phyloP scores from a whole-genome alignment of 148 eudicot genomes.

The Persicaria maculosa region DNA sequence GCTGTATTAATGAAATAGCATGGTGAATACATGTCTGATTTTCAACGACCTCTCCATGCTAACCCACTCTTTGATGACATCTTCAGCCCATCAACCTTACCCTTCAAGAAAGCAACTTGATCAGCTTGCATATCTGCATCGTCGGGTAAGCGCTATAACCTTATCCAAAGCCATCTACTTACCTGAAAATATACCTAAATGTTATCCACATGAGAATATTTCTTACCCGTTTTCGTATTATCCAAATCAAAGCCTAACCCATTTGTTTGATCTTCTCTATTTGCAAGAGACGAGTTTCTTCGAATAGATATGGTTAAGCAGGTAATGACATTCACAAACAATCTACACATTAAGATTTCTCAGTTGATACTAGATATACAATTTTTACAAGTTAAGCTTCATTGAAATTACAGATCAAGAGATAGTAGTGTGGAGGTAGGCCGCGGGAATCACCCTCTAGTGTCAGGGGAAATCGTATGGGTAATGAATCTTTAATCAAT shows the following conservation, averaged over 20 bases:
- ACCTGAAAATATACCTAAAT: no score
- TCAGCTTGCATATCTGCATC: background rate
- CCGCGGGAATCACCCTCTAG: no score
- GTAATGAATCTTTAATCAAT: no score
- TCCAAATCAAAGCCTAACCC: background rate
- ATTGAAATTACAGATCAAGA: no score
- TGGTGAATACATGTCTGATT: background rate
- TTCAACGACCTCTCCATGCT: conserved; percentile 8
- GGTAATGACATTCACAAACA: no score
- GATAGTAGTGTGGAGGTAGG: no score
- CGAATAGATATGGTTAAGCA: no score
- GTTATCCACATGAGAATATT: background rate
- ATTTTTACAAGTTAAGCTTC: no score
- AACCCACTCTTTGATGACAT: conserved; percentile 6
- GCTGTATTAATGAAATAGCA: background rate
- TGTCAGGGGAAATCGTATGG: no score
- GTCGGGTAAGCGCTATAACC: background rate
- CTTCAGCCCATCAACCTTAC: background rate
- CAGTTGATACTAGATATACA: no score
- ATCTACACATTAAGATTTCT: background rate
- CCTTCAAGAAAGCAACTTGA: background rate
- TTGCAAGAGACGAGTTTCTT: no score
- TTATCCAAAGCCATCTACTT: background rate
- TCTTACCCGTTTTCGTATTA: background rate
- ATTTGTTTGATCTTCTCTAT: background rate